Conservation (phyloP, 139 green algal species). For the Protoeuglena noctilucae region DNA sequence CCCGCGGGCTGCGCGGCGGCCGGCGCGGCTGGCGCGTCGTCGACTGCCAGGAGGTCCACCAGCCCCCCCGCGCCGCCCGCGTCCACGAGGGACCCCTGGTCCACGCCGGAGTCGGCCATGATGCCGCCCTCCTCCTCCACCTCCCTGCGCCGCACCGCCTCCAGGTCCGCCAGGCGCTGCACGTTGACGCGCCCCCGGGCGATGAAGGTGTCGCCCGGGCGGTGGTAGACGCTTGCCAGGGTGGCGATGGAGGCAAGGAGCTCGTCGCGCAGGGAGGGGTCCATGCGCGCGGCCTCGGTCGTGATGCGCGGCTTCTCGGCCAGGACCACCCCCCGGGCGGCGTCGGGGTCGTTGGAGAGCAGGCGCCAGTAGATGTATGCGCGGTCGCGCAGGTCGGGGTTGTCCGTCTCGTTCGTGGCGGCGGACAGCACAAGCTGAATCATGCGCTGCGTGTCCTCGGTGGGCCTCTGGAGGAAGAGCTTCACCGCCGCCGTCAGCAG, state of each 20-base stretch:
- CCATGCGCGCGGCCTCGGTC: slow-evolving; percentile 45
- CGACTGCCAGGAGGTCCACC: not conserved
- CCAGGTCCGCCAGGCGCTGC: slow-evolving; percentile 33
- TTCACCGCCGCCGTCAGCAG: slow-evolving; percentile 96
- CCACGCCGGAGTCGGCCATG: slow-evolving; percentile 7
- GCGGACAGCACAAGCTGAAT: slow-evolving; percentile 80
- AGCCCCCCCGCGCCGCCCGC: slow-evolving; percentile 10
- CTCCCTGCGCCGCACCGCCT: slow-evolving; percentile 3
- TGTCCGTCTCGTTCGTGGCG: slow-evolving; percentile 86
- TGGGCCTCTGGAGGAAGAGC: slow-evolving; percentile 90
- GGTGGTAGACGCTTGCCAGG: slow-evolving; percentile 87
- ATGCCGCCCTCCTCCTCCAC: not conserved
- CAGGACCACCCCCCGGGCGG: slow-evolving; percentile 85
- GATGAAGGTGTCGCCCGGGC: slow-evolving; percentile 72
- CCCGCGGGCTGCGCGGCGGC: not conserved
- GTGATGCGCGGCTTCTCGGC: slow-evolving; percentile 82
- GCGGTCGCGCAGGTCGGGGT: slow-evolving; percentile 91
- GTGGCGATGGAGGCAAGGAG: slow-evolving; percentile 63
- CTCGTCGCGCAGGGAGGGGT: slow-evolving; percentile 56
- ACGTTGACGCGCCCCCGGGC: slow-evolving; percentile 52
- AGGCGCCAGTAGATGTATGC: slow-evolving; percentile 98
- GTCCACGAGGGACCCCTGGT: slow-evolving; percentile 9
- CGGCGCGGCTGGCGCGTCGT: not conserved
- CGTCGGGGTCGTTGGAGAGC: slow-evolving; percentile 86
- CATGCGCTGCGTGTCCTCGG: slow-evolving; percentile 72